These are phyloP conservation scores for Entomortierella chlamydospora DNA, from an alignment of 192 early-diverging fungal species.

Conservation along the genomic window DNA sequence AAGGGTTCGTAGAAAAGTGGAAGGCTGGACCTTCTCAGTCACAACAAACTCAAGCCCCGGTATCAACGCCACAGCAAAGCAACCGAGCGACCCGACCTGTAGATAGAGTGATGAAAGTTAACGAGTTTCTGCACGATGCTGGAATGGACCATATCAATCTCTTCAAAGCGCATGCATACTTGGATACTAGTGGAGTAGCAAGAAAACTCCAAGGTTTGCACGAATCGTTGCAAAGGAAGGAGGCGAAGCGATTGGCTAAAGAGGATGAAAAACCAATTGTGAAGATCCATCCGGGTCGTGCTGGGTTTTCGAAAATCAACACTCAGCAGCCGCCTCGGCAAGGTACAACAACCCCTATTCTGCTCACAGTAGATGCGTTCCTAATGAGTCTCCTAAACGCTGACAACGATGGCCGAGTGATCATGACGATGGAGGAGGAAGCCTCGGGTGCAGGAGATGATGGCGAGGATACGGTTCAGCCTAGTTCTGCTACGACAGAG, in stretches of 20 bases:
- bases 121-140: conserved; percentile 76
- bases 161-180: conserved; percentile 78
- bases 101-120: conserved; percentile 62
- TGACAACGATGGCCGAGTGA: conserved; percentile 79
- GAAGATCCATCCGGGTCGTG: conserved; percentile 14
- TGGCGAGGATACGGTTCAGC: not conserved
- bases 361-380: conserved; percentile 65
- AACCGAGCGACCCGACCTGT: conserved; percentile 6
- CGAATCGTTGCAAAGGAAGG: conserved; percentile 28
- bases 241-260: conserved; percentile 36
- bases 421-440: conserved; percentile 52
- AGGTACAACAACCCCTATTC: conserved; percentile 38
- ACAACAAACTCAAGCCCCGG: not conserved
- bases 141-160: conserved; percentile 86
- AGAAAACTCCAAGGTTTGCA: conserved; percentile 63
- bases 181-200: conserved; percentile 76
- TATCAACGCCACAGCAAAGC: conserved; percentile 9
- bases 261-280: conserved; percentile 22
- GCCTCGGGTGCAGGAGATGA: not conserved
- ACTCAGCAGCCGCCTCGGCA: conserved; percentile 1
- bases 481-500: not conserved
- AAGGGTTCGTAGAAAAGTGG: conserved; percentile 26
- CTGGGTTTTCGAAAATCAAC: not conserved
- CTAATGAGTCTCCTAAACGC: conserved; percentile 67
- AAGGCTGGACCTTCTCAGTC: conserved; percentile 3